Evolutionary conservation across 2,329 filamentous ascomycete species (phyloP).

Genomic region (Dothistroma septosporum): DNA sequence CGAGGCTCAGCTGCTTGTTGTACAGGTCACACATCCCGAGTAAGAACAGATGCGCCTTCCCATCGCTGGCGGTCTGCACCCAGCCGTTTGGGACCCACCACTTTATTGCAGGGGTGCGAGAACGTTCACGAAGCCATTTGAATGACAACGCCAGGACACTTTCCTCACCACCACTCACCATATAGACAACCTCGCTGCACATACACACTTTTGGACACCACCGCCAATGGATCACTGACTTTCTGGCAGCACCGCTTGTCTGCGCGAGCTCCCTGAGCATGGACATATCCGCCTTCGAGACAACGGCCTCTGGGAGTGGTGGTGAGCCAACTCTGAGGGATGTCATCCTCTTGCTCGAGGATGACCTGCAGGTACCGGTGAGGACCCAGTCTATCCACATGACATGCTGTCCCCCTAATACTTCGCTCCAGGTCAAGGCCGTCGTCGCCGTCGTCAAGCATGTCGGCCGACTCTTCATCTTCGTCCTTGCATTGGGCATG

Average conservation of each 20-base stretch:
- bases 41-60: background rate
- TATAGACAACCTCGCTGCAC: background rate
- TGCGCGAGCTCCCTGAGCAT: background rate
- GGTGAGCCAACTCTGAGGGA: conserved; percentile 1
- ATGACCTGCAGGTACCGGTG: conserved; percentile 10
- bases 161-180: background rate
- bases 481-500: conserved; percentile 11
- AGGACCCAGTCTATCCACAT: background rate
- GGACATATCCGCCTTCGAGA: conserved; percentile 13
- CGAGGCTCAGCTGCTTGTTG: background rate
- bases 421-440: conserved; percentile 10
- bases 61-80: background rate
- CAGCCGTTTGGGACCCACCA: background rate
- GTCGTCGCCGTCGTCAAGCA: conserved; percentile 11
- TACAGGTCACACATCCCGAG: background rate
- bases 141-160: background rate
- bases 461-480: conserved; percentile 9
- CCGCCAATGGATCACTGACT: background rate
- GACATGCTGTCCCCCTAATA: background rate
- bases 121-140: background rate
- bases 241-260: background rate
- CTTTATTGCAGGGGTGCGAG: background rate
- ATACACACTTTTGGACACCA: background rate
- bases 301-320: background rate
- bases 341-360: conserved; percentile 2